Percentiles rank a stretch among this genome's conserved stretches.
Evolutionary conservation across 1,139 yeast genomes (phyloP).

Genomic region (Blastobotrys raffinosifermentans): DNA sequence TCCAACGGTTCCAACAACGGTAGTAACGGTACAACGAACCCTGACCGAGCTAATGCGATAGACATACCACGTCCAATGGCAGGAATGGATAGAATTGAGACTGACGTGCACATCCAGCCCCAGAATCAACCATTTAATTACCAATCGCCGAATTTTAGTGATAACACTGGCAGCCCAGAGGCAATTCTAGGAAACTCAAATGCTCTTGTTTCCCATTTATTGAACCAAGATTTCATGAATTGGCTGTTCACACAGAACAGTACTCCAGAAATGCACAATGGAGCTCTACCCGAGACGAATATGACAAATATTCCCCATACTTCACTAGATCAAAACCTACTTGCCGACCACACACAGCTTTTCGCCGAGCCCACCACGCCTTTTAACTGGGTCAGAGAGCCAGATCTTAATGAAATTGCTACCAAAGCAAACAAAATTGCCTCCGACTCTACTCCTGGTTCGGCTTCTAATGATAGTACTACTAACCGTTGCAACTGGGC

Average conservation of each 20-base stretch:
- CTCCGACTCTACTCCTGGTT: too few species aligned
- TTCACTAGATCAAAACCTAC: not conserved
- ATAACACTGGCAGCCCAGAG: constrained; percentile 18
- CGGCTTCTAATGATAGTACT: too few species aligned
- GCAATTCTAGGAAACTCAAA: constrained; percentile 24
- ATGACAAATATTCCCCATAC: not conserved
- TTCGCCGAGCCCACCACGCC: not conserved
- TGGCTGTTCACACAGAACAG: constrained; percentile 18
- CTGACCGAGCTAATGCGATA: too few species aligned
- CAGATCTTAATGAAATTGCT: not conserved
- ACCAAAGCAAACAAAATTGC: not conserved
- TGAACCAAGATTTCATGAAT: constrained; percentile 24
- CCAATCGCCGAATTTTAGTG: constrained; percentile 15
- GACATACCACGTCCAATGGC: constrained; percentile 4
- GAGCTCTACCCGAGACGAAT: not conserved
- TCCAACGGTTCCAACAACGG: not conserved
- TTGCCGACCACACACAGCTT: not conserved
- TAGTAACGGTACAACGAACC: not conserved
- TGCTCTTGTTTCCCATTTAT: constrained; percentile 21
- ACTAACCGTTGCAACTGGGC: constrained; percentile 9
- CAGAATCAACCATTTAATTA: constrained; percentile 11
- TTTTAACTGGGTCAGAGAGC: not conserved
- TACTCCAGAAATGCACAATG: too few species aligned
- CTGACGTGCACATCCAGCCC: not conserved
- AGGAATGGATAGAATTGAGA: not conserved